A percentile compares a stretch with the other conserved stretches of the same genome.
Evolutionary conservation across 179 eudicot species (phyloP).

Genomic region (Heliamphora pulchella): DNA sequence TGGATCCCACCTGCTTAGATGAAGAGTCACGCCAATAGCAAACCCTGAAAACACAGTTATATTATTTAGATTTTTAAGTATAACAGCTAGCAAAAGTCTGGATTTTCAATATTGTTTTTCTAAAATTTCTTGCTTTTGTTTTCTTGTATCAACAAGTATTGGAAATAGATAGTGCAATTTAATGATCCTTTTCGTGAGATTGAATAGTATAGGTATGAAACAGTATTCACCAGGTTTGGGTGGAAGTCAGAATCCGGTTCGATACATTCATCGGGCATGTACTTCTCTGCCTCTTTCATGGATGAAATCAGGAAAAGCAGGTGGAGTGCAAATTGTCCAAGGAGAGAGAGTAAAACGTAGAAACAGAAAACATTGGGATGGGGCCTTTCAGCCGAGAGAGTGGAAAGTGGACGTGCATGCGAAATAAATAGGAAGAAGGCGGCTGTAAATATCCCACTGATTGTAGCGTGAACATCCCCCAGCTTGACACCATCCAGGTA

Average conservation of each 20-base stretch:
- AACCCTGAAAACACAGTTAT: no score
- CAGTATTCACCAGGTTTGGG: slow-evolving; percentile 85
- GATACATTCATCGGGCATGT: slow-evolving; percentile 96
- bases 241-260: slow-evolving; percentile 92
- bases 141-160: no score
- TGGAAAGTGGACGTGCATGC: slow-evolving; percentile 74
- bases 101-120: no score
- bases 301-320: slow-evolving; percentile 62
- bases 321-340: slow-evolving; percentile 77
- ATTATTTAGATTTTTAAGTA: no score
- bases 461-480: slow-evolving; percentile 93
- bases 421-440: slow-evolving; percentile 94
- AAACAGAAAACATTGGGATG: slow-evolving; percentile 80
- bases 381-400: slow-evolving; percentile 71
- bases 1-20: no score
- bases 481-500: slow-evolving; percentile 86
- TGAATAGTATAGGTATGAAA: no score
- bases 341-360: slow-evolving; percentile 71
- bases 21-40: no score
- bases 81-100: no score
- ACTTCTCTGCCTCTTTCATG: slow-evolving; percentile 86
- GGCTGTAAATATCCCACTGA: slow-evolving; percentile 85
- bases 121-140: no score
- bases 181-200: no score
- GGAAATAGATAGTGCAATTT: no score